Conservation (phyloP, 306 rosid species). For the Malus fusca region DNA sequence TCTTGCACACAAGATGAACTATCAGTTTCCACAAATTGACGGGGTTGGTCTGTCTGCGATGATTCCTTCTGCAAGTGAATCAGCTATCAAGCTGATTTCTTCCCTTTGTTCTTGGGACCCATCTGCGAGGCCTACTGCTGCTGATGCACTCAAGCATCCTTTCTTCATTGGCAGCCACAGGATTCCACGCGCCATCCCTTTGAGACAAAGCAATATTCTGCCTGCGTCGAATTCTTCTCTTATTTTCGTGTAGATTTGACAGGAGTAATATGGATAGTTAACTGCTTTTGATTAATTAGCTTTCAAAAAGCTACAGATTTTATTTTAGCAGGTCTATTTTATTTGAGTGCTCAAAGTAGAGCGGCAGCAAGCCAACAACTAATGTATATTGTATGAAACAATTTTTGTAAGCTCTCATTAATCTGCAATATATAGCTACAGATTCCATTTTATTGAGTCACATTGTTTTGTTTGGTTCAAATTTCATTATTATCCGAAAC, state of each 20-base stretch:
- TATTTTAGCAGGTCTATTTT: too few relatives aligned
- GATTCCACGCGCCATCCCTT: not conserved
- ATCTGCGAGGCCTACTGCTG: not conserved
- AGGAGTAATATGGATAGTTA: not conserved
- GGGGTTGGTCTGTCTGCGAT: not conserved
- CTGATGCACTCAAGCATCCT: not conserved
- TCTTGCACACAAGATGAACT: not conserved
- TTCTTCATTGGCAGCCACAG: not conserved
- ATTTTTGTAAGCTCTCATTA: too few relatives aligned
- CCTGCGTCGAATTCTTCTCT: not conserved
- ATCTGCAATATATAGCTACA: too few relatives aligned
- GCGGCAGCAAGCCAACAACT: too few relatives aligned
- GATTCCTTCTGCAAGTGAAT: not conserved
- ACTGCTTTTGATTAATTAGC: too few relatives aligned
- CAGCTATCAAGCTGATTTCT: not conserved
- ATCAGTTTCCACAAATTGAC: not conserved
- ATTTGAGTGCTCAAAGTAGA: too few relatives aligned
- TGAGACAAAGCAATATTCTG: not conserved
- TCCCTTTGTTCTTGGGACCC: slow-evolving; percentile 1
- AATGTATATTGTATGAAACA: too few relatives aligned
- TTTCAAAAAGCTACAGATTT: too few relatives aligned
- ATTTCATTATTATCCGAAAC: too few relatives aligned
- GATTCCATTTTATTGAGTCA: not conserved
- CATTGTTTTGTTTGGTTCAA: too few relatives aligned
- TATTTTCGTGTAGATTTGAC: not conserved